Percentiles rank a stretch among this genome's conserved stretches.
Conservation (phyloP, 2,329 filamentous ascomycete species). For the Colletotrichum sublineola region DNA sequence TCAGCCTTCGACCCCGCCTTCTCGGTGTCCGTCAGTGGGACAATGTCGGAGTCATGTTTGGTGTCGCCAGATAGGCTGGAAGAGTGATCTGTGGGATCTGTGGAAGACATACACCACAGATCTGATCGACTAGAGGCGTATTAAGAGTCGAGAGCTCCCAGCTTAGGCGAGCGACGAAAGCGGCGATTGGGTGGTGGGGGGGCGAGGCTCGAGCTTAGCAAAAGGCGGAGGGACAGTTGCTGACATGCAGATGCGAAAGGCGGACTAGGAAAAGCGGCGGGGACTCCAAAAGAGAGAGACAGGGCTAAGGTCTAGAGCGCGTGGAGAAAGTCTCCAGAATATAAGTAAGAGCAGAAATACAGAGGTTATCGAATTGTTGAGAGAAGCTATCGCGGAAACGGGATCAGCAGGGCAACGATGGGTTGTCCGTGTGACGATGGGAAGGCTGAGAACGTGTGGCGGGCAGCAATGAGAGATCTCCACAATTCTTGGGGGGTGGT, state of each 20-base stretch:
- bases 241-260: constrained; percentile 14
- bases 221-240: constrained; percentile 31
- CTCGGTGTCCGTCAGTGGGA: constrained; percentile 44
- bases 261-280: background rate
- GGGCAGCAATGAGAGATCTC: constrained; percentile 20
- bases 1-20: constrained; percentile 40
- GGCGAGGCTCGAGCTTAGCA: constrained; percentile 36
- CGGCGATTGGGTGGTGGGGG: constrained; percentile 15
- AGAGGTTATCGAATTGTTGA: background rate
- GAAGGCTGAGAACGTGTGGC: constrained; percentile 32
- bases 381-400: constrained; percentile 25
- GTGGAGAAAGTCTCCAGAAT: background rate
- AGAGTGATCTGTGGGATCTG: constrained; percentile 30
- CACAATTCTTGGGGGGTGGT: constrained; percentile 33
- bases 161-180: constrained; percentile 25
- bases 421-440: constrained; percentile 37
- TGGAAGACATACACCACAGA: constrained; percentile 43
- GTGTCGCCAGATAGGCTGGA: constrained; percentile 36
- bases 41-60: constrained; percentile 34
- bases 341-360: background rate
- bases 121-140: background rate
- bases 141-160: constrained; percentile 10
- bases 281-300: too few species aligned
- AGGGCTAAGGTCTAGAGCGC: accelerated
- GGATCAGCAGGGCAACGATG: constrained; percentile 31